phyloP scores from a whole-genome alignment of 768 basidiomycete species.

The Amanita muscaria region DNA sequence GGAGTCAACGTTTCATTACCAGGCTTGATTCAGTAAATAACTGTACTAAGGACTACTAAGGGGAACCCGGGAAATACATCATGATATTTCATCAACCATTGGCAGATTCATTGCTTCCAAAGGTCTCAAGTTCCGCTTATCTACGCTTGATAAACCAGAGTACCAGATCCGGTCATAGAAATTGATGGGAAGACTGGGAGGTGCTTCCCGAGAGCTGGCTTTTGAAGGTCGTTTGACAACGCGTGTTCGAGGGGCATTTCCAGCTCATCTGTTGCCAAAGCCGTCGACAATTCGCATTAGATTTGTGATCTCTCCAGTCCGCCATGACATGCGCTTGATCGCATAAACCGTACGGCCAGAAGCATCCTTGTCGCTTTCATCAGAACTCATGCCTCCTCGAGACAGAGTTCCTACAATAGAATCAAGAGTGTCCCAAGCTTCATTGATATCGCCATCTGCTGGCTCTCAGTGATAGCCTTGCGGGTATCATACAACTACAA shows the following conservation, averaged over 20 bases:
- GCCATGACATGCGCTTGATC: neutral
- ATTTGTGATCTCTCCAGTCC: neutral
- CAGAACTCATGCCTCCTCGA: neutral
- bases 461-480: neutral
- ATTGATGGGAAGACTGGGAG: neutral
- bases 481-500: neutral
- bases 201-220: neutral
- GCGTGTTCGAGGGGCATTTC: neutral
- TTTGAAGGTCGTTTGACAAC: neutral
- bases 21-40: too few species aligned
- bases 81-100: too few species aligned
- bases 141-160: too few species aligned
- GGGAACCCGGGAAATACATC: too few species aligned
- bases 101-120: too few species aligned
- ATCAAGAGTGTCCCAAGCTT: neutral
- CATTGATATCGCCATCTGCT: neutral
- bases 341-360: neutral
- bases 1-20: too few species aligned
- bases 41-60: too few species aligned
- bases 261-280: neutral
- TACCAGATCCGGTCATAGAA: too few species aligned
- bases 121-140: too few species aligned
- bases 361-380: neutral
- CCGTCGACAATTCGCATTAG: neutral
- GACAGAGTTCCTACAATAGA: neutral